These are phyloP conservation scores for Microdochium paspali DNA, from an alignment of 2,329 filamentous ascomycete genomes.

Conservation along the genomic window DNA sequence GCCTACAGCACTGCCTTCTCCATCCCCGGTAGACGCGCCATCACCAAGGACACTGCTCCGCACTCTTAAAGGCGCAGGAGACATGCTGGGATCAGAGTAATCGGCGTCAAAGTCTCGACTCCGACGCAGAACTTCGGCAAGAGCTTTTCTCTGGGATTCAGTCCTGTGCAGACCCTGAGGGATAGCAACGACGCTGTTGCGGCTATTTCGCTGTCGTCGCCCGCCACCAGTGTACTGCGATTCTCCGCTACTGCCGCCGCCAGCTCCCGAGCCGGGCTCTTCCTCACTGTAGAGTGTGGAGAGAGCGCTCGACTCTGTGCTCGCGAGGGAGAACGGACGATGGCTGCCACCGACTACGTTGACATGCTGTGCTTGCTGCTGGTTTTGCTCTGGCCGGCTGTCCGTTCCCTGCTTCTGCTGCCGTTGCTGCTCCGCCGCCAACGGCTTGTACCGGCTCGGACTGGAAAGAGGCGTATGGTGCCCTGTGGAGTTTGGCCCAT, in stretches of 20 bases:
- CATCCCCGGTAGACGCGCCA: neutral
- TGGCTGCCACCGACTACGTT: slow-evolving; percentile 15
- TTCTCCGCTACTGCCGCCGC: too few relatives aligned
- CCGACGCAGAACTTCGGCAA: neutral
- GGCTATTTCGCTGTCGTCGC: slow-evolving; percentile 6
- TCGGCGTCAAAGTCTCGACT: neutral
- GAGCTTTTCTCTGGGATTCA: neutral
- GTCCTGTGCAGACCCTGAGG: neutral
- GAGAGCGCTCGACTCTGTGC: slow-evolving; percentile 40
- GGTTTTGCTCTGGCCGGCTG: slow-evolving; percentile 1
- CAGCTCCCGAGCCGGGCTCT: slow-evolving; percentile 27
- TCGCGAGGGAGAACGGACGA: slow-evolving; percentile 19
- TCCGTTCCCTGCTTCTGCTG: neutral
- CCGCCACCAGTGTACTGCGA: neutral
- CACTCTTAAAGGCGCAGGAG: neutral
- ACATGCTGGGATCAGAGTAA: neutral
- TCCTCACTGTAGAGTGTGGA: slow-evolving; percentile 49
- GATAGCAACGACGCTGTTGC: slow-evolving; percentile 2
- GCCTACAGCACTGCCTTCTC: neutral
- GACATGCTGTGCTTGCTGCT: slow-evolving; percentile 4
- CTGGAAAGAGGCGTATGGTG: slow-evolving; percentile 28
- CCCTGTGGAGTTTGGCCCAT: slow-evolving; percentile 12
- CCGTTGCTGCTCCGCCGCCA: neutral
- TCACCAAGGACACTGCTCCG: neutral
- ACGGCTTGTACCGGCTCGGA: slow-evolving; percentile 24